phyloP scores from a whole-genome alignment of 2,329 filamentous ascomycete species.

The Dothiorella sarmentorum region DNA sequence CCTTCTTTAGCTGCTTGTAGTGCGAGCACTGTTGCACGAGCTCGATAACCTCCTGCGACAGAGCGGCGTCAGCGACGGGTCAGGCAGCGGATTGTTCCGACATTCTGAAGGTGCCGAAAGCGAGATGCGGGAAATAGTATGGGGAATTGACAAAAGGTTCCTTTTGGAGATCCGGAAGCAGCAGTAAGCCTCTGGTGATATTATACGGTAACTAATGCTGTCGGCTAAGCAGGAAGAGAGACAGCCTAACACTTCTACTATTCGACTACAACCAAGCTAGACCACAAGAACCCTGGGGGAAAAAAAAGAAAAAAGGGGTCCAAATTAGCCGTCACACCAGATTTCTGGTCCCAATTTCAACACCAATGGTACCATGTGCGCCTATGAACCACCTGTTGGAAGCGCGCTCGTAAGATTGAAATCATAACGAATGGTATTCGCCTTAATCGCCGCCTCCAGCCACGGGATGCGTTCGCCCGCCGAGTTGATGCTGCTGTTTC shows the following conservation, averaged over 20 bases:
- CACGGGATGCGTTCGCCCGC: constrained; percentile 53
- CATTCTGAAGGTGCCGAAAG: constrained; percentile 6
- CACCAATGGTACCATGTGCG: too few species aligned
- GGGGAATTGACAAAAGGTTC: constrained; percentile 37
- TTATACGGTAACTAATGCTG: too few species aligned
- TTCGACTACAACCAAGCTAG: too few species aligned
- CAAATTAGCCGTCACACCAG: background rate
- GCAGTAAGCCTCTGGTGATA: too few species aligned
- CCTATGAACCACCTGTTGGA: background rate
- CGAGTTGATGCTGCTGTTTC: constrained; percentile 50
- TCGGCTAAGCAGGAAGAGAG: too few species aligned
- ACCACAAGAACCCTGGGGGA: too few species aligned
- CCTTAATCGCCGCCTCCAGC: constrained; percentile 54
- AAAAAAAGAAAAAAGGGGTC: background rate
- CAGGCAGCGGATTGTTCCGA: constrained; percentile 25
- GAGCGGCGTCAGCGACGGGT: constrained; percentile 47
- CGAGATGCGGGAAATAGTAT: background rate
- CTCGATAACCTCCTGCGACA: constrained; percentile 47
- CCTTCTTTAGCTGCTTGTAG: constrained; percentile 73
- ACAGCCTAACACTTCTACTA: too few species aligned
- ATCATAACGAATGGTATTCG: constrained; percentile 50
- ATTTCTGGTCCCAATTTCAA: background rate
- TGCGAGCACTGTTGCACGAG: constrained; percentile 22
- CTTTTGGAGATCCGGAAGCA: constrained; percentile 44
- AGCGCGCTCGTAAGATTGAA: constrained; percentile 52